A percentile compares a stretch with the other conserved stretches of the same genome.
Evolutionary conservation across 495 filamentous ascomycete species (phyloP).

Genomic region (Hypoxylon lienhwacheense): DNA sequence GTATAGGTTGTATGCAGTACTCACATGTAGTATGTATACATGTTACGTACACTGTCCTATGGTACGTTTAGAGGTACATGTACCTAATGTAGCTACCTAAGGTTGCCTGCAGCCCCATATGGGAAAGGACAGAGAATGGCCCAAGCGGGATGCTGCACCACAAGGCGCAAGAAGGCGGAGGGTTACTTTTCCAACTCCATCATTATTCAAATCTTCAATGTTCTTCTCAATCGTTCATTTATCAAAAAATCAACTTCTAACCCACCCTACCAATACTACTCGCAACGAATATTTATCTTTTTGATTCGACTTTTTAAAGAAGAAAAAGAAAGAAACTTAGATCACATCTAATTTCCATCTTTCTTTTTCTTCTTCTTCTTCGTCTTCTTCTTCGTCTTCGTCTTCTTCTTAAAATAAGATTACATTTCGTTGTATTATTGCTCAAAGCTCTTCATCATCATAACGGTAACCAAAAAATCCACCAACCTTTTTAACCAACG

Average conservation of each 20-base stretch:
- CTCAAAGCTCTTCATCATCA: background rate
- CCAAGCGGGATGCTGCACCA: constrained; percentile 8
- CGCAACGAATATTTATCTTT: constrained; percentile 7
- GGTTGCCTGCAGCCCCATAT: too few species aligned
- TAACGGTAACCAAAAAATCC: background rate
- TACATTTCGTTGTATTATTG: background rate
- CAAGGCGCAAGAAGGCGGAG: background rate
- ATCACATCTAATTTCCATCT: constrained; percentile 3
- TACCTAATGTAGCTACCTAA: too few species aligned
- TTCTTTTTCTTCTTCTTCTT: constrained; percentile 2
- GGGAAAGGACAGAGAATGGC: constrained; percentile 16
- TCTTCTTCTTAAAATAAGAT: too few species aligned
- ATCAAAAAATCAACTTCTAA: constrained; percentile 24
- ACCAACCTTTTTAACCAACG: constrained; percentile 7
- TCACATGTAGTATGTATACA: too few species aligned
- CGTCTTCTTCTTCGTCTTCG: background rate
- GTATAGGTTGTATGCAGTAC: too few species aligned
- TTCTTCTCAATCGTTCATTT: constrained; percentile 15
- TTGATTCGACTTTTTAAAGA: constrained; percentile 4
- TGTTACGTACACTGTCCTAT: too few species aligned
- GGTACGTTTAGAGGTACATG: too few species aligned
- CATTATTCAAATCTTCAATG: constrained; percentile 3
- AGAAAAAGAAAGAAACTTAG: background rate
- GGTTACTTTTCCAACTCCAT: constrained; percentile 17
- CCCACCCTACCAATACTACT: constrained; percentile 2